phyloP scores from a whole-genome alignment of 257 asterid genomes.

The Solanum okadae region DNA sequence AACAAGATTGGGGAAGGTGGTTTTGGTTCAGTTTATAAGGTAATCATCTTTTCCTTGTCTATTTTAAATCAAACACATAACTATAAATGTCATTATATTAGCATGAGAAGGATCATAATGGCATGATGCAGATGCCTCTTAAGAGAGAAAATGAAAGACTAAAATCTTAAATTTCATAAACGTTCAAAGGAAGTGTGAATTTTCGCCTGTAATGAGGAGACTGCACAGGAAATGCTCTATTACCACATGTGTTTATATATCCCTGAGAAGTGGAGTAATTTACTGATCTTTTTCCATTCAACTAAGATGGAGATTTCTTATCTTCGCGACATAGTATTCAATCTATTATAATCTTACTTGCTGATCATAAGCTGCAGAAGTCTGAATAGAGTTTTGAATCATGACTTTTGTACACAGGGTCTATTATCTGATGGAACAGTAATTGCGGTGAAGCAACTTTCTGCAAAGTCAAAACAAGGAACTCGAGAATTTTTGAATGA shows the following conservation, averaged over 20 bases:
- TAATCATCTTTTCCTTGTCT: constrained; percentile 5
- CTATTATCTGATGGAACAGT: constrained; percentile 67
- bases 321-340: not conserved
- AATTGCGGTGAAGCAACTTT: constrained; percentile 90
- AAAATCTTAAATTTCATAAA: not conserved
- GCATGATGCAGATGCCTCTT: not conserved
- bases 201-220: not conserved
- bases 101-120: not conserved
- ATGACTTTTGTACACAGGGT: constrained; percentile 33
- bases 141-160: not conserved
- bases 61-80: not conserved
- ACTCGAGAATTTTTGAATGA: constrained; percentile 80
- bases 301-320: not conserved
- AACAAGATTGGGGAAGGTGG: constrained; percentile 97
- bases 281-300: not conserved
- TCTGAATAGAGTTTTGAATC: not conserved
- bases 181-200: not conserved
- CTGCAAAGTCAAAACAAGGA: constrained; percentile 87
- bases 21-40: constrained; percentile 88
- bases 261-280: not conserved
- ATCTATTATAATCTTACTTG: not conserved
- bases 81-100: not conserved
- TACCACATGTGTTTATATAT: not conserved
- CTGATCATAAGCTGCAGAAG: not conserved
- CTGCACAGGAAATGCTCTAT: not conserved